Evolutionary conservation across 306 rosid genomes (phyloP).

Genomic region (Prunus dulcis): DNA sequence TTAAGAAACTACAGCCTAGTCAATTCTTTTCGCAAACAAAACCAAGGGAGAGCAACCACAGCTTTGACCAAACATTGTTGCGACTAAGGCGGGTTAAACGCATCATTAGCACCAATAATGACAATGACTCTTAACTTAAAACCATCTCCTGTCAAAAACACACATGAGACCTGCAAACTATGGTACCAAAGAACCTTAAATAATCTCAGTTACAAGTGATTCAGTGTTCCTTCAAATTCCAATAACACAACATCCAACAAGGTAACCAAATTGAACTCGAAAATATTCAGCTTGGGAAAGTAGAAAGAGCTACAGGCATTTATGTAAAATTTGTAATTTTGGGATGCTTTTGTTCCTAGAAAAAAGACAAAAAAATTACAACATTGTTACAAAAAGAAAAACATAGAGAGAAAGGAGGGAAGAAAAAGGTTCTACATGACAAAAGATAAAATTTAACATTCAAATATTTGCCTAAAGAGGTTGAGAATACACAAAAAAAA

Average conservation of each 20-base stretch:
- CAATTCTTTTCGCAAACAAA: not conserved
- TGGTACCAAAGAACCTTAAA: not conserved
- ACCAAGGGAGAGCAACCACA: not conserved
- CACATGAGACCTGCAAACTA: not conserved
- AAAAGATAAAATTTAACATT: not conserved
- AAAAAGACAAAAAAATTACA: conserved; percentile 10
- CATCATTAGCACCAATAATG: not conserved
- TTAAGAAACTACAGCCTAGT: not conserved
- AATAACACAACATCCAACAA: not conserved
- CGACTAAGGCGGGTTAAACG: not conserved
- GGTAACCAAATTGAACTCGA: not conserved
- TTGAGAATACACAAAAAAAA: conserved; percentile 35
- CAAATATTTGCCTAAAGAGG: conserved; percentile 5
- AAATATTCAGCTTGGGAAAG: not conserved
- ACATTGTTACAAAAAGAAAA: conserved; percentile 22
- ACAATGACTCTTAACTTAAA: not conserved
- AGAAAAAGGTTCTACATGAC: not conserved
- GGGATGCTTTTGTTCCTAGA: conserved; percentile 6
- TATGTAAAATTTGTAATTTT: not conserved
- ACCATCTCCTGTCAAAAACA: not conserved
- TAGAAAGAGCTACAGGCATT: not conserved
- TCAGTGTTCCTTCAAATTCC: not conserved
- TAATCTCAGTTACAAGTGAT: not conserved
- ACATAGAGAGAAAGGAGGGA: not conserved
- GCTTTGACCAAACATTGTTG: not conserved